These are phyloP conservation scores for Beauveria bassiana DNA, from an alignment of 2,329 filamentous ascomycete species.

Conservation along the genomic window DNA sequence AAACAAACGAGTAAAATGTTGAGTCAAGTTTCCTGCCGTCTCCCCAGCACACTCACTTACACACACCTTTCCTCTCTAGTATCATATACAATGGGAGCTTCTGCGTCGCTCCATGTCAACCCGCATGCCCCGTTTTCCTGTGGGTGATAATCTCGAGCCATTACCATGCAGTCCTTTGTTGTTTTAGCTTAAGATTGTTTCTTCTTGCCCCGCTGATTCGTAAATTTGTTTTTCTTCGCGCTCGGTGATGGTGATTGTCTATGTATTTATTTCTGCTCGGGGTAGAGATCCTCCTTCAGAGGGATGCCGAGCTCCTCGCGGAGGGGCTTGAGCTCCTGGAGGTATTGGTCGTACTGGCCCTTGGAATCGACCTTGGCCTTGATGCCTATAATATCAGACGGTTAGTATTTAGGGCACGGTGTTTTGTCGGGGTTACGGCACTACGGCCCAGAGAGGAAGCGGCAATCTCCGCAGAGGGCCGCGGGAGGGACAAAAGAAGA, in stretches of 20 bases:
- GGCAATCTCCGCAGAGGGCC: too few relatives aligned
- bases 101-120: slow-evolving; percentile 11
- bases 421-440: background rate
- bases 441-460: too few relatives aligned
- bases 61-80: slow-evolving; percentile 15
- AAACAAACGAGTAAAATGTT: background rate
- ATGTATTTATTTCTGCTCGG: slow-evolving; percentile 42
- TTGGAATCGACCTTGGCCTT: slow-evolving; percentile 99
- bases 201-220: background rate
- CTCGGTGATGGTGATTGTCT: background rate
- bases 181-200: background rate
- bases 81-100: slow-evolving; percentile 30
- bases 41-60: background rate
- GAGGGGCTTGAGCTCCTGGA: slow-evolving; percentile 84
- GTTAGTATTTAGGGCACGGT: background rate
- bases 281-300: slow-evolving; percentile 90
- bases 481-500: background rate
- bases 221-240: background rate
- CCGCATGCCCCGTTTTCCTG: background rate
- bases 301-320: slow-evolving; percentile 88
- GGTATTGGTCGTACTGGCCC: slow-evolving; percentile 93
- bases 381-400: slow-evolving; percentile 55
- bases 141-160: slow-evolving; percentile 3
- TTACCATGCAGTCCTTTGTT: slow-evolving; percentile 4
- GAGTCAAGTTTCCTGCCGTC: background rate